phyloP scores from a whole-genome alignment of 768 basidiomycete genomes.

The Gloeophyllum trabeum region DNA sequence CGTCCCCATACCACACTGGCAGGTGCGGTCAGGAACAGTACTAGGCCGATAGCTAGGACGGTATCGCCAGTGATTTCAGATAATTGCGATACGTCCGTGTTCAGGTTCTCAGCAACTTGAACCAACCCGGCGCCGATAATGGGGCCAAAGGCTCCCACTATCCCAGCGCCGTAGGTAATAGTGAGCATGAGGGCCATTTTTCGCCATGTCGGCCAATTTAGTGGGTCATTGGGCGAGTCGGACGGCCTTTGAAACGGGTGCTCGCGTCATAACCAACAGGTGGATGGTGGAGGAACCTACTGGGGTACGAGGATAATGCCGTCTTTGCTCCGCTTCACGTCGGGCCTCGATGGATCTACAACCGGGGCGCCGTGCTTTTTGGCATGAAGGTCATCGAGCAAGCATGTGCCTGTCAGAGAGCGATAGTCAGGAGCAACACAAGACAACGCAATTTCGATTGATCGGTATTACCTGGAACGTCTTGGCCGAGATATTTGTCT shows the following conservation, averaged over 20 bases:
- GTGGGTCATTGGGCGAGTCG: slow-evolving; percentile 6
- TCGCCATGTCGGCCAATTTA: slow-evolving; percentile 9
- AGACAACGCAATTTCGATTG: too few species aligned
- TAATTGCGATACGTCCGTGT: slow-evolving; percentile 3
- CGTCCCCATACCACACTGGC: slow-evolving; percentile 8
- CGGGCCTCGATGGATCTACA: not conserved
- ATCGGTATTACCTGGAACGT: slow-evolving; percentile 2
- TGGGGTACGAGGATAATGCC: slow-evolving; percentile 6
- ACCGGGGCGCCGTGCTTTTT: not conserved
- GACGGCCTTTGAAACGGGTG: slow-evolving; percentile 2
- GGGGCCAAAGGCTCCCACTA: slow-evolving; percentile 11
- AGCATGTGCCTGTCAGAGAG: slow-evolving; percentile 2
- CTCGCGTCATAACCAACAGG: not conserved
- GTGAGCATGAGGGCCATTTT: slow-evolving; percentile 8
- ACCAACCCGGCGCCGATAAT: slow-evolving; percentile 9
- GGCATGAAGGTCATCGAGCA: slow-evolving; percentile 5
- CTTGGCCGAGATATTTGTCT: slow-evolving; percentile 9
- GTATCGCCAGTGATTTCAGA: slow-evolving; percentile 7
- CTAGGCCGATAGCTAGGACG: slow-evolving; percentile 8
- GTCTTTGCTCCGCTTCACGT: slow-evolving; percentile 4
- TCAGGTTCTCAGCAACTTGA: slow-evolving; percentile 8
- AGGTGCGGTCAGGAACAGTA: slow-evolving; percentile 8
- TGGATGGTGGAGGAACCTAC: not conserved
- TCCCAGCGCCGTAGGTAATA: slow-evolving; percentile 8
- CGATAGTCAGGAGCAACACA: not conserved